Conservation (phyloP, 1,284 basidiomycete genomes). For the Microbotryum saponariae region DNA sequence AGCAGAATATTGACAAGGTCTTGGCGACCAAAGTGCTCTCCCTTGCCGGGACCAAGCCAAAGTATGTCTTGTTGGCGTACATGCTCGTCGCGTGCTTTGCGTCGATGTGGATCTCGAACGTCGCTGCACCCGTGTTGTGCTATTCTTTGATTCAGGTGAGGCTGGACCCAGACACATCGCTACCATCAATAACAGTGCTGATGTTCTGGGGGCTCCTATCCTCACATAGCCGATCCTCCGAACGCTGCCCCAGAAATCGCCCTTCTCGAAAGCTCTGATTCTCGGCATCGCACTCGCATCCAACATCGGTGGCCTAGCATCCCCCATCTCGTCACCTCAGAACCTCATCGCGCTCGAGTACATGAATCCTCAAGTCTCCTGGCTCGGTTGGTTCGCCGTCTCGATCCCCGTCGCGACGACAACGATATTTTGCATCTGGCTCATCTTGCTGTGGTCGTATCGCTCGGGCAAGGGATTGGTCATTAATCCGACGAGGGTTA, state of each 20-base stretch:
- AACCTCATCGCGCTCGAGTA: conserved; percentile 85
- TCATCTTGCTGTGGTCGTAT: conserved; percentile 77
- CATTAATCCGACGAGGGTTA: conserved; percentile 73
- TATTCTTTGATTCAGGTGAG: conserved; percentile 88
- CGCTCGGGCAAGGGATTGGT: conserved; percentile 72
- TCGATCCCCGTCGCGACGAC: conserved; percentile 81
- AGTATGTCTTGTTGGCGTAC: conserved; percentile 80
- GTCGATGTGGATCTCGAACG: conserved; percentile 99
- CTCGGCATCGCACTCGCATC: conserved; percentile 93
- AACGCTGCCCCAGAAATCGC: conserved; percentile 76
- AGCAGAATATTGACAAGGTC: conserved; percentile 93
- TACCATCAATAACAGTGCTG: background rate
- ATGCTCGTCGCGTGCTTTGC: conserved; percentile 97
- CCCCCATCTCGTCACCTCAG: conserved; percentile 76
- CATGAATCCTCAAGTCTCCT: conserved; percentile 82
- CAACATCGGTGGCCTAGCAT: conserved; percentile 65
- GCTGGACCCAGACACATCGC: conserved; percentile 14
- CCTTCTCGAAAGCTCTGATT: conserved; percentile 85
- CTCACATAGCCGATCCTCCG: conserved; percentile 73
- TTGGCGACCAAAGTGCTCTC: conserved; percentile 86
- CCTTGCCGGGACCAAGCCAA: conserved; percentile 79
- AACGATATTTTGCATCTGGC: conserved; percentile 84
- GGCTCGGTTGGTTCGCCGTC: conserved; percentile 91
- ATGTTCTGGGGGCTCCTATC: conserved; percentile 1
- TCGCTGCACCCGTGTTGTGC: conserved; percentile 93